A percentile compares a stretch with the other conserved stretches of the same genome.
Evolutionary conservation across 768 basidiomycete species (phyloP).

Genomic region (Amanita thiersii): DNA sequence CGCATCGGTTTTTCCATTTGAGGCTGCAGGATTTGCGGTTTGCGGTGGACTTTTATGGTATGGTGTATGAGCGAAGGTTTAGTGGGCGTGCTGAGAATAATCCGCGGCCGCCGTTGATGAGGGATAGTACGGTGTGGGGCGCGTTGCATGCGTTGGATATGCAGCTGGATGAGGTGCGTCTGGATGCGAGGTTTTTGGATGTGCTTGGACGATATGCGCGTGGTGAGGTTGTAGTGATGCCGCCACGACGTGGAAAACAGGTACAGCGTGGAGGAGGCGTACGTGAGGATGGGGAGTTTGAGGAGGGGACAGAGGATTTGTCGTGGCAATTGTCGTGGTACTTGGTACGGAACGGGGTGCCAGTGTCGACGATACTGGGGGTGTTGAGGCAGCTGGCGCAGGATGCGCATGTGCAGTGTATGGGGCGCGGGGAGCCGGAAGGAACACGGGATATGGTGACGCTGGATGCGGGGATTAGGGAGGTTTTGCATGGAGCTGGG

Average conservation of each 20-base stretch:
- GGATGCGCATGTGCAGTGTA: constrained; percentile 53
- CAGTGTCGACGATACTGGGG: constrained; percentile 57
- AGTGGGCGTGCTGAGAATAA: constrained; percentile 65
- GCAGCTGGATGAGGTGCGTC: constrained; percentile 40
- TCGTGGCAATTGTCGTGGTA: constrained; percentile 58
- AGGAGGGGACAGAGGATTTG: constrained; percentile 13
- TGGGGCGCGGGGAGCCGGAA: constrained; percentile 38
- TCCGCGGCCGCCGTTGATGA: constrained; percentile 55
- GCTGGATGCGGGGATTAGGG: constrained; percentile 55
- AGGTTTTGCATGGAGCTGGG: constrained; percentile 82
- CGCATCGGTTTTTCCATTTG: constrained; percentile 60
- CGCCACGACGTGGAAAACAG: constrained; percentile 17
- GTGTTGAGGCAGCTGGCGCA: constrained; percentile 54
- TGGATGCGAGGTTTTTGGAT: constrained; percentile 28
- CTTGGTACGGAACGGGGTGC: constrained; percentile 59
- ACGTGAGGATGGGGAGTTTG: constrained; percentile 10
- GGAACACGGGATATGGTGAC: constrained; percentile 33
- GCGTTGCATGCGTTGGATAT: constrained; percentile 56
- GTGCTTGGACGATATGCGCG: constrained; percentile 48
- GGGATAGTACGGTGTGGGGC: constrained; percentile 64
- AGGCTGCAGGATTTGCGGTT: constrained; percentile 69
- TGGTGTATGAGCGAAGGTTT: constrained; percentile 66
- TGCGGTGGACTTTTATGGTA: constrained; percentile 68
- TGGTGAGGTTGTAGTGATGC: constrained; percentile 38
- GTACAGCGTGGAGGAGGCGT: constrained; percentile 4